These are phyloP conservation scores for Populus ilicifolia DNA, from an alignment of 345 rosid genomes.

Conservation along the genomic window DNA sequence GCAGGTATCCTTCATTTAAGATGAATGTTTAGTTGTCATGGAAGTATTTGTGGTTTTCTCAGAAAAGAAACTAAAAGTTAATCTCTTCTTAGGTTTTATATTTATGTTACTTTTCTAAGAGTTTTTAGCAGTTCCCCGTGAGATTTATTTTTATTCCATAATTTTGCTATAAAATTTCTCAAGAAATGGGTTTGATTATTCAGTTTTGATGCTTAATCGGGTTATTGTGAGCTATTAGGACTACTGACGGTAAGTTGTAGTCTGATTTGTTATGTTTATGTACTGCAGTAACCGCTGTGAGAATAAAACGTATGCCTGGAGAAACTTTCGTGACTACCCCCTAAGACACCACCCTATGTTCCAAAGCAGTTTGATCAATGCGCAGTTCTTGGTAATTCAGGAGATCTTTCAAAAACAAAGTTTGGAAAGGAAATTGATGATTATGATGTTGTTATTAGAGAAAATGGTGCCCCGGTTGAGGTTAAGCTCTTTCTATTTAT, in stretches of 20 bases:
- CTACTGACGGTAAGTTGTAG: background rate
- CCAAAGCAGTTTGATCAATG: conserved; percentile 81
- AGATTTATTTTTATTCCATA: background rate
- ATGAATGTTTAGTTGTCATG: background rate
- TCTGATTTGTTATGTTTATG: conserved; percentile 9
- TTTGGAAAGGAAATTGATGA: conserved; percentile 89
- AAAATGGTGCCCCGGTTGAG: conserved; percentile 92
- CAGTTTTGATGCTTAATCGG: conserved; percentile 1
- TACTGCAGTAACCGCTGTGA: conserved; percentile 70
- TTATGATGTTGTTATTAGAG: conserved; percentile 80
- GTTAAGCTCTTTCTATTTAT: conserved; percentile 25
- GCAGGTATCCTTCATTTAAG: background rate
- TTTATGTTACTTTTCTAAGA: background rate
- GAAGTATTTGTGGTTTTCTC: background rate
- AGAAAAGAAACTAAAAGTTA: background rate
- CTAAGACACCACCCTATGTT: conserved; percentile 73
- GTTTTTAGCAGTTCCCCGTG: background rate
- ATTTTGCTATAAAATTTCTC: background rate
- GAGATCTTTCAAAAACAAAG: conserved; percentile 84
- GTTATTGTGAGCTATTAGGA: background rate
- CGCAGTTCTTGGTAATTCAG: conserved; percentile 96
- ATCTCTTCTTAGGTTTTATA: background rate
- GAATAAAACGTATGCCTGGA: conserved; percentile 72
- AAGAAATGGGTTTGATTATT: background rate
- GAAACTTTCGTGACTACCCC: conserved; percentile 83